phyloP scores from a whole-genome alignment of 129 eudicot species.

The Artemisia tridentata region DNA sequence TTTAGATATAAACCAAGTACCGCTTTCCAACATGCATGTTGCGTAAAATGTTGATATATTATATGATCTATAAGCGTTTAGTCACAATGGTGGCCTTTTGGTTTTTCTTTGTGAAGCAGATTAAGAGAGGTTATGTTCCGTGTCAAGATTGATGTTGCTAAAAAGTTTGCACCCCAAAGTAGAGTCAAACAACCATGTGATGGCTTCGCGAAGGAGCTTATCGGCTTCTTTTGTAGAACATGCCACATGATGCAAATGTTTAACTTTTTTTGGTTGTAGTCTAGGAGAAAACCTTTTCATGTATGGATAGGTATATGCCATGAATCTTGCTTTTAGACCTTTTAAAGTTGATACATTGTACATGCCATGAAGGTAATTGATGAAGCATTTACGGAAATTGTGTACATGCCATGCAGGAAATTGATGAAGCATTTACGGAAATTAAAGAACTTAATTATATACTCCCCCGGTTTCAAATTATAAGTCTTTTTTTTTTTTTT shows the following conservation, averaged over 20 bases:
- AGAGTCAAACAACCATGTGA: neutral
- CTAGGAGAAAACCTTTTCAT: neutral
- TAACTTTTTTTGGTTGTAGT: neutral
- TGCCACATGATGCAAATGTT: constrained; percentile 3
- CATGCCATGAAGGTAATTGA: neutral
- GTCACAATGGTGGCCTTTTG: too few relatives aligned
- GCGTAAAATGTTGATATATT: too few relatives aligned
- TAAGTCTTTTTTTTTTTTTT: too few relatives aligned
- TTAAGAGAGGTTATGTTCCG: neutral
- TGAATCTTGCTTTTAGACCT: constrained; percentile 4
- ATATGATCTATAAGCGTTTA: too few relatives aligned
- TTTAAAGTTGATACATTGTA: neutral
- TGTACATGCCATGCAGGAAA: too few relatives aligned
- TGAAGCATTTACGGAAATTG: neutral
- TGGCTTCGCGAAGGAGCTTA: neutral
- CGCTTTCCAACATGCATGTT: neutral
- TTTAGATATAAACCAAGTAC: neutral
- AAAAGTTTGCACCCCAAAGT: neutral
- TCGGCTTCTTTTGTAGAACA: neutral
- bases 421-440: too few relatives aligned
- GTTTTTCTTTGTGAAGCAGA: constrained; percentile 7
- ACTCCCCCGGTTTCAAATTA: too few relatives aligned
- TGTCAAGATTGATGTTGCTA: neutral
- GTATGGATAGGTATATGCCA: constrained; percentile 1
- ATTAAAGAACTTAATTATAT: too few relatives aligned